A percentile compares a stretch with the other conserved stretches of the same genome.
phyloP scores from a whole-genome alignment of 495 filamentous ascomycete genomes.

The Xylaria sp. region DNA sequence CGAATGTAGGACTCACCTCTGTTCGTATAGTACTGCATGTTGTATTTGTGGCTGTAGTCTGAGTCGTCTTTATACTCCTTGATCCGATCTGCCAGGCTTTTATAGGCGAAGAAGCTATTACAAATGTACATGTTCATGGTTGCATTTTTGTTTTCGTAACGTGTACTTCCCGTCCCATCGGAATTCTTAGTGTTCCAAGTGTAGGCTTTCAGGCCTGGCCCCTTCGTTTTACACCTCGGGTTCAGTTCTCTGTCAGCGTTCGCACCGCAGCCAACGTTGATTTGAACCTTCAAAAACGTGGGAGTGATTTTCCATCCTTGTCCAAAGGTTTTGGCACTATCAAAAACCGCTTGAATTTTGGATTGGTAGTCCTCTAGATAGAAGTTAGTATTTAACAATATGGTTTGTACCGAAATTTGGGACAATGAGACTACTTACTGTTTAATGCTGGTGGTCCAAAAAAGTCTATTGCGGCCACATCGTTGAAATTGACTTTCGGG shows the following conservation, averaged over 20 bases:
- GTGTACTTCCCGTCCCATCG: background rate
- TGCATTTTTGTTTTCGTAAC: conserved; percentile 1
- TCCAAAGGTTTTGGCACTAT: conserved; percentile 16
- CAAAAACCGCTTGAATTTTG: conserved; percentile 13
- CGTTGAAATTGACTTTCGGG: conserved; percentile 14
- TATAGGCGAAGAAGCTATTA: no score
- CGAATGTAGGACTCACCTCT: conserved; percentile 11
- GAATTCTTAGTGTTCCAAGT: conserved; percentile 1
- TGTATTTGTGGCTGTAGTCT: background rate
- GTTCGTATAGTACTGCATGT: conserved; percentile 10
- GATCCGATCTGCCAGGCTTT: no score
- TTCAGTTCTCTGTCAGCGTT: background rate
- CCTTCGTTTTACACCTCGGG: background rate
- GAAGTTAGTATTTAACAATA: conserved; percentile 25
- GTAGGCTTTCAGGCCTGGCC: conserved; percentile 14
- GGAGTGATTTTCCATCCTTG: conserved; percentile 14
- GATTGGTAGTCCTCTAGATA: conserved; percentile 9
- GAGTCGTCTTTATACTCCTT: no score
- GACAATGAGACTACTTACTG: conserved; percentile 4
- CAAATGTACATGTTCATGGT: conserved; percentile 10
- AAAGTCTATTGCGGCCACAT: conserved; percentile 14
- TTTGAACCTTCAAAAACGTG: conserved; percentile 6
- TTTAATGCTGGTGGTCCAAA: conserved; percentile 14
- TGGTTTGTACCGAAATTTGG: conserved; percentile 9
- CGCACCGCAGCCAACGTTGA: conserved; percentile 6